Evolutionary conservation across 2,329 filamentous ascomycete genomes (phyloP), one percentile per base, ranked within the genome.

Genomic region (Aspergillus glaucus): DNA sequence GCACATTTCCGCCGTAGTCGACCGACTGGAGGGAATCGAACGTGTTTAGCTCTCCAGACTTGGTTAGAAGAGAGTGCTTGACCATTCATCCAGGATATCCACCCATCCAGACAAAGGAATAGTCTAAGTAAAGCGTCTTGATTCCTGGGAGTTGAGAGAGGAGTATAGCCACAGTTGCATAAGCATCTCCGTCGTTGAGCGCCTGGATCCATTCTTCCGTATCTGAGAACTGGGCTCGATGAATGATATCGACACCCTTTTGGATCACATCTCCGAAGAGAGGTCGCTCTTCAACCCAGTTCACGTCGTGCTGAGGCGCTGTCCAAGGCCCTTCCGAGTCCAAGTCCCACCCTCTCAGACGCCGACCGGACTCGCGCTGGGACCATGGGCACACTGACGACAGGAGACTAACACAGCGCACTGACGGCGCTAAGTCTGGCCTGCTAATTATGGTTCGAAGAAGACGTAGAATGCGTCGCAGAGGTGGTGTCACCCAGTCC

Each of bases 101-200:
- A 42, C 40, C 40, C 40, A 42, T 42, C 40, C 40, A 42, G n/a
- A 42, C 40, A 42, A 42, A 42, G 15, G 40, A 42, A 42, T 42
- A 42, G 17, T 42, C 40, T 19, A 42, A 24, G 4, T 21, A 5
- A 12, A 26, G 40, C 1, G 17, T 8, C 40, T 17, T 42, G 21
- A 42, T 12, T 8, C 26, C 14, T 1, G 21, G 19, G 14, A 42
- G 19, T 42, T 42, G 40, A 7, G 21, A 42, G 14, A 42, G 12
- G 14, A 42, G 40, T n/a, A 42, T 24, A 12, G 40, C 22, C 9
- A 26, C 40, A 26, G 10, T 22, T 42, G 22, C 40, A 24, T 42
- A 42, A 43, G 24, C 41, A n/a, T 43, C 10, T 28, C 41, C 41
- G 14, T 28, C 22, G 4, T 26, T 26, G 3, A 43, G n/a, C 4